Evolutionary conservation across 2,329 filamentous ascomycete genomes (phyloP), one percentile per base, ranked within the genome.

Genomic region (Aspergillus carbonarius): DNA sequence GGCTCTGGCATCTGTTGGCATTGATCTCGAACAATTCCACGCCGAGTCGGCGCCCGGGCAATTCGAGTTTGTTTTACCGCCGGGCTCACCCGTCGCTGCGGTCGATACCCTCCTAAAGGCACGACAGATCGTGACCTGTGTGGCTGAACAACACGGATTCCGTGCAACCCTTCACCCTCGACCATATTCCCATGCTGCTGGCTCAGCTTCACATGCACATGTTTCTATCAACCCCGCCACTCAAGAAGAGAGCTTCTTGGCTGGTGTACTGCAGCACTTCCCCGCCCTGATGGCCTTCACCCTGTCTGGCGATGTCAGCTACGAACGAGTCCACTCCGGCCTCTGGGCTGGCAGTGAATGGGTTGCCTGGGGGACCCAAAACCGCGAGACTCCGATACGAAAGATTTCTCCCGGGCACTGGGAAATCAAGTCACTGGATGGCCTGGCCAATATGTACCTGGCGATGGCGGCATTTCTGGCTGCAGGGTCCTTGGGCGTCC

Each of bases 341-440:
- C 79, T 78, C 59, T 95, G 90, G 91, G 84, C 89, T 0, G 90
- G 90, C n/a, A 90, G 90, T 0, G 84, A 86, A 7, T 93, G 88
- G 87, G 83, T 93, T 0, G 78, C 88, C 0, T 96, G 90, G 91
- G 91, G 91, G 12, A 89, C 86, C 4, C 87, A 95, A 74, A 95
- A 95, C 72, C 85, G 89, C 17, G 90, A 93, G 76, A 81, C 85
- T 4, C 88, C 91, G 0, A 78, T 96, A 9, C 83, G 91, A 12
- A 87, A 88, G 70, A 83, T 92, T 49, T 77, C 78, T 3, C 77
- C 73, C 2, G 86, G 85, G 18, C 88, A 91, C 68, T 96, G 90
- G 88, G 91, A 96, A 74, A 66, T 96, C 20, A 88, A 91, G 68
- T 85, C 83, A 55, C 69, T 93, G n/a, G 91, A 96, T 68, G 91